phyloP scores from a whole-genome alignment of 1,284 basidiomycete species.

The Anthracocystis panici-leucophaei region DNA sequence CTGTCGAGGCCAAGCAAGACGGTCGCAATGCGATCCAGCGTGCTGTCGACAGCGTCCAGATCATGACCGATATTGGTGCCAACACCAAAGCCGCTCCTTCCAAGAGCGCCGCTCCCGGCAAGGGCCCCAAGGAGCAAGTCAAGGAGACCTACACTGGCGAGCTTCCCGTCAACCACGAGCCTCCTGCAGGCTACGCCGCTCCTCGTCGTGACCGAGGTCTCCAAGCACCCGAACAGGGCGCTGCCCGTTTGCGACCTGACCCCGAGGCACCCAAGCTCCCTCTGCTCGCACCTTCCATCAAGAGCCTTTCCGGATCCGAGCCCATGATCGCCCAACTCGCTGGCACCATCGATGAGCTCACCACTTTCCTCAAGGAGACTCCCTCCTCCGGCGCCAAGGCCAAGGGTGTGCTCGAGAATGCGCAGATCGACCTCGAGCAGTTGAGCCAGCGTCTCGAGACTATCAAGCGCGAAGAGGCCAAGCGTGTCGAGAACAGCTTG shows the following conservation, averaged over 20 bases:
- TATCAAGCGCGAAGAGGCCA: conserved; percentile 84
- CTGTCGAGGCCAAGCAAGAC: conserved; percentile 29
- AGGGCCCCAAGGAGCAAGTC: conserved; percentile 43
- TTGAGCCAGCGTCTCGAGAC: conserved; percentile 83
- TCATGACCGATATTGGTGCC: conserved; percentile 57
- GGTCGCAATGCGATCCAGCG: conserved; percentile 65
- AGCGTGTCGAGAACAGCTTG: conserved; percentile 80
- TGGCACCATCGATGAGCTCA: conserved; percentile 90
- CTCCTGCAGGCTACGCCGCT: conserved; percentile 56
- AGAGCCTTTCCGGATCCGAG: conserved; percentile 80
- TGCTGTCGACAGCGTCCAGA: conserved; percentile 49
- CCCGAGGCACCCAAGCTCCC: conserved; percentile 72
- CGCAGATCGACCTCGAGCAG: conserved; percentile 82
- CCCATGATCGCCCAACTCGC: conserved; percentile 93
- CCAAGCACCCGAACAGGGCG: conserved; percentile 49
- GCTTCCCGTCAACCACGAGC: conserved; percentile 59
- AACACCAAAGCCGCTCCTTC: conserved; percentile 64
- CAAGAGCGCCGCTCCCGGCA: conserved; percentile 70
- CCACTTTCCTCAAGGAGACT: conserved; percentile 77
- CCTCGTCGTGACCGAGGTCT: conserved; percentile 59
- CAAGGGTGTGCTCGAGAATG: conserved; percentile 73
- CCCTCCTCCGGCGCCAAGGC: conserved; percentile 73
- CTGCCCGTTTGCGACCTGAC: conserved; percentile 58
- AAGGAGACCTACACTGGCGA: conserved; percentile 51
- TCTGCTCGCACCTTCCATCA: conserved; percentile 83